phyloP scores from a whole-genome alignment of 2,329 filamentous ascomycete genomes.

The Pseudogymnoascus sp. region DNA sequence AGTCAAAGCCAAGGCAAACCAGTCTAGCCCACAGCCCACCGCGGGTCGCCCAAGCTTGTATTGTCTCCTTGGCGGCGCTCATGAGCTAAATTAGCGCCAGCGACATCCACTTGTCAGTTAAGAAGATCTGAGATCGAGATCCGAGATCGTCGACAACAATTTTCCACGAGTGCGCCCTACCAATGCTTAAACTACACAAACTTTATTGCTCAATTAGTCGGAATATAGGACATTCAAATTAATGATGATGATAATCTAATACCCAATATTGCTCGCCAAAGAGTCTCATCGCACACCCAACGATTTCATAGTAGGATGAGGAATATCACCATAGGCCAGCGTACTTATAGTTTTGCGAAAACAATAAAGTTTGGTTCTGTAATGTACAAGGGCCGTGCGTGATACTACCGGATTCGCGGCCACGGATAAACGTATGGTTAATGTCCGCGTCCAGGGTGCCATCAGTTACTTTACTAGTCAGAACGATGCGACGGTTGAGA shows the following conservation, averaged over 20 bases:
- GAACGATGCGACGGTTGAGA: not conserved
- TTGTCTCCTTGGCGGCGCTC: not conserved
- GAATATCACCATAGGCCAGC: not conserved
- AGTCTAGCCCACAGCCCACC: not conserved
- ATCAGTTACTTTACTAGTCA: not conserved
- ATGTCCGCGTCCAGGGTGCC: not conserved
- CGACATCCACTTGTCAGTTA: not conserved
- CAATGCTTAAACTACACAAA: not conserved
- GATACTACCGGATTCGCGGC: not conserved
- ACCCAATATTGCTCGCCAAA: not conserved
- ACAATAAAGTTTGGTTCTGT: not conserved
- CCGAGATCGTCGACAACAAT: not conserved
- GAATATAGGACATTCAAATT: not conserved
- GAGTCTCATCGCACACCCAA: not conserved
- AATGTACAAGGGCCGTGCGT: not conserved
- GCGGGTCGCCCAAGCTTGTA: not conserved
- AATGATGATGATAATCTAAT: not conserved
- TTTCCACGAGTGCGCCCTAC: not conserved
- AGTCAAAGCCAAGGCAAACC: not conserved
- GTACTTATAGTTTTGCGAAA: not conserved
- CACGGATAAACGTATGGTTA: not conserved
- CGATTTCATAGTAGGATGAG: not conserved
- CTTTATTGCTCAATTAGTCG: not conserved
- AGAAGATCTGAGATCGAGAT: not conserved
- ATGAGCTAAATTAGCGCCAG: not conserved